Conservation (phyloP, 352 stramenopile genomes). For the Pythium aquatile region DNA sequence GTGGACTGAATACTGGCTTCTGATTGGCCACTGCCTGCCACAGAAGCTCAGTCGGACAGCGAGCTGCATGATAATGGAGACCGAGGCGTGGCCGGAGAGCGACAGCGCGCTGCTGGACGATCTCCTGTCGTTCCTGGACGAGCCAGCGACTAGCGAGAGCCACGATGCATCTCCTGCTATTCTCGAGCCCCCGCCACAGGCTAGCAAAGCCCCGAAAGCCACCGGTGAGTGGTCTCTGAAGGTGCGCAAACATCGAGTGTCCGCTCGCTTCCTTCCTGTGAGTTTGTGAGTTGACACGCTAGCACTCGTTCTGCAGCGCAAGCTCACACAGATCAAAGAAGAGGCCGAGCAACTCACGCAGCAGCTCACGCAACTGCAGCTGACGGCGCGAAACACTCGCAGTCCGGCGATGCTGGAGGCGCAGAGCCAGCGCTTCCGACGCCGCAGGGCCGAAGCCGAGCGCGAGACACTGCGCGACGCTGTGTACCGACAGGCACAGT, state of each 20-base stretch:
- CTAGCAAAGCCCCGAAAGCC: not conserved
- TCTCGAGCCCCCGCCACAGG: too few relatives aligned
- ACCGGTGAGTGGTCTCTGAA: not conserved
- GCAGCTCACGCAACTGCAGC: constrained; percentile 8
- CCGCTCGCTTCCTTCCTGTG: too few relatives aligned
- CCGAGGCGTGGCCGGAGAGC: constrained; percentile 2
- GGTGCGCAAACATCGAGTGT: not conserved
- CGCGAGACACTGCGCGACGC: not conserved
- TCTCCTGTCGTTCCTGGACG: constrained; percentile 9
- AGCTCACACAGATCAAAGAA: not conserved
- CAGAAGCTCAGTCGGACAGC: too few relatives aligned
- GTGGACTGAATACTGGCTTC: not conserved
- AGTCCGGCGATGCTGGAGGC: not conserved
- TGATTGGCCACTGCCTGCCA: not conserved
- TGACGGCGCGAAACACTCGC: not conserved
- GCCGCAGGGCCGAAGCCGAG: constrained; percentile 2
- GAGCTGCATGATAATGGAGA: not conserved
- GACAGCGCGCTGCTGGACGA: constrained; percentile 10
- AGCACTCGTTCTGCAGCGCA: not conserved
- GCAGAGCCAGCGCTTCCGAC: constrained; percentile 1
- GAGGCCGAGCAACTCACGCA: not conserved
- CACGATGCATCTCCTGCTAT: not conserved
- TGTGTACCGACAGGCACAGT: not conserved
- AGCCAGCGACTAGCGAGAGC: not conserved
- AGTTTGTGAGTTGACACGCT: too few relatives aligned